Evolutionary conservation across 768 basidiomycete species (phyloP).

Genomic region (Mycena leptocephala): DNA sequence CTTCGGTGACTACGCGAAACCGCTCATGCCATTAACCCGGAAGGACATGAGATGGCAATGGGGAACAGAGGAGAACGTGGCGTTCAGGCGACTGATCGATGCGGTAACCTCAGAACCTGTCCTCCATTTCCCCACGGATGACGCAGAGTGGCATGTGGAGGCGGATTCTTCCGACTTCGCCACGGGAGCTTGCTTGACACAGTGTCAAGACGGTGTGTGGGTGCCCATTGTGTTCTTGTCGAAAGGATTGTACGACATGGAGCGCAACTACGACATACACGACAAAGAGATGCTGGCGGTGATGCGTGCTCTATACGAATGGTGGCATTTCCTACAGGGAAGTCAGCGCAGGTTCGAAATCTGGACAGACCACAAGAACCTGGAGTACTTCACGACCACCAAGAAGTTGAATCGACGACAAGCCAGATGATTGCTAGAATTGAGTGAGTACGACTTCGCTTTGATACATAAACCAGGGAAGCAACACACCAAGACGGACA

Average conservation of each 20-base stretch:
- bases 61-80: conserved; percentile 34
- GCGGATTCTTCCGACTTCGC: conserved; percentile 36
- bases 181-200: conserved; percentile 50
- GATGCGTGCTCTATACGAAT: not conserved
- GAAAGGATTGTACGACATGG: not conserved
- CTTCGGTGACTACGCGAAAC: conserved; percentile 48
- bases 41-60: conserved; percentile 49
- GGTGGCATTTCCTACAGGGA: not conserved
- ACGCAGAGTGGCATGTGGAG: conserved; percentile 44
- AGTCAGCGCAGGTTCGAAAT: too few relatives aligned
- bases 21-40: conserved; percentile 43
- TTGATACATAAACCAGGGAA: too few relatives aligned
- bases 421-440: too few relatives aligned
- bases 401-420: too few relatives aligned
- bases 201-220: conserved; percentile 44
- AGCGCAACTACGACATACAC: not conserved
- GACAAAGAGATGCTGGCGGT: not conserved
- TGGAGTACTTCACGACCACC: too few relatives aligned
- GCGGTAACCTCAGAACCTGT: conserved; percentile 44
- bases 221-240: conserved; percentile 57
- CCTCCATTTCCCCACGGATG: conserved; percentile 23
- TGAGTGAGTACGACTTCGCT: too few relatives aligned
- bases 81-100: conserved; percentile 50
- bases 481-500: too few relatives aligned
- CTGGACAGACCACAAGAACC: too few relatives aligned